phyloP scores from a whole-genome alignment of 306 rosid genomes.

The Sechiopsis laciniata region DNA sequence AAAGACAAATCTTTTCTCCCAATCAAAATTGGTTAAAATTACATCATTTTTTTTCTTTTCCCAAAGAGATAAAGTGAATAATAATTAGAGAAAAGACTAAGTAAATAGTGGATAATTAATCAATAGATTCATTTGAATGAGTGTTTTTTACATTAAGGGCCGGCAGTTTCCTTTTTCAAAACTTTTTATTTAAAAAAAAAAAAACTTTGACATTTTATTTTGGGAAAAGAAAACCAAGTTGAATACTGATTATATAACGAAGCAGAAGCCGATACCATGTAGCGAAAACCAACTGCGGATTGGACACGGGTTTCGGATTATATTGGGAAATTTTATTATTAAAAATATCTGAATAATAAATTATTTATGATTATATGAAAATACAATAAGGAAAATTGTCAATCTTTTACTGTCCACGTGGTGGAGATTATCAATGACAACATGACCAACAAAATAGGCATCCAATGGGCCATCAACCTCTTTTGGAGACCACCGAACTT shows the following conservation, averaged over 20 bases:
- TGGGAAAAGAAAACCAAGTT: not conserved
- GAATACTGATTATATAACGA: too few species aligned
- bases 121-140: constrained; percentile 16
- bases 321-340: not conserved
- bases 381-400: not conserved
- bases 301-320: not conserved
- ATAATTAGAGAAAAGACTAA: constrained; percentile 3
- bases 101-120: constrained; percentile 11
- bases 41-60: not conserved
- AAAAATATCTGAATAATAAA: not conserved
- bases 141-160: constrained; percentile 1
- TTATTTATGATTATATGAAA: not conserved
- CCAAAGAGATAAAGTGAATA: not conserved
- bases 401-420: constrained; percentile 9
- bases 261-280: constrained; percentile 6
- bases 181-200: not conserved
- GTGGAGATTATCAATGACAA: not conserved
- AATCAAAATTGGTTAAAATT: not conserved
- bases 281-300: constrained; percentile 9
- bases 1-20: not conserved
- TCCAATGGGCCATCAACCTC: constrained; percentile 17
- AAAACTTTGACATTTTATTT: not conserved
- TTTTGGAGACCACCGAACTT: constrained; percentile 13
- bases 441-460: constrained; percentile 7
- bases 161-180: not conserved